Percentiles rank a stretch among this genome's conserved stretches.
phyloP scores from a whole-genome alignment of 1,139 yeast species.

The Ashbya aceris region DNA sequence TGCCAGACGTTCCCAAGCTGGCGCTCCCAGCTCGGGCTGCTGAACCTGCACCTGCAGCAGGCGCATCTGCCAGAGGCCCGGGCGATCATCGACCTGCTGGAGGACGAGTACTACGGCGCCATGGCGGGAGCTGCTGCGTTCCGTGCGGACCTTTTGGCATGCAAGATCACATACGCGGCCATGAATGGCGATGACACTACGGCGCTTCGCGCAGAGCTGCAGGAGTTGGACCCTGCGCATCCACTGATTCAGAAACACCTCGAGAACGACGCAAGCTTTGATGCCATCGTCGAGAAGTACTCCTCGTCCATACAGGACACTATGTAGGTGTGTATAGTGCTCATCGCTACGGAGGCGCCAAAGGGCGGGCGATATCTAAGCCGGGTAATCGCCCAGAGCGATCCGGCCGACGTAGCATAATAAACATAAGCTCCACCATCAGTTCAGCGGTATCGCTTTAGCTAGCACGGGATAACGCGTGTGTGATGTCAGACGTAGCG shows the following conservation, averaged over 20 bases:
- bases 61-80: conserved; percentile 36
- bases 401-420: too few species aligned
- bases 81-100: conserved; percentile 29
- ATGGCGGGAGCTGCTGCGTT: conserved; percentile 20
- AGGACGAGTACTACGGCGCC: conserved; percentile 25
- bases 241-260: conserved; percentile 37
- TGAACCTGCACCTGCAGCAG: conserved; percentile 34
- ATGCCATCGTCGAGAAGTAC: conserved; percentile 47
- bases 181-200: conserved; percentile 37
- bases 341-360: too few species aligned
- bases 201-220: conserved; percentile 37
- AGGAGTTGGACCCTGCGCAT: conserved; percentile 37
- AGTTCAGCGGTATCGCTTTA: too few species aligned
- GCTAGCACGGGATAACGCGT: neutral
- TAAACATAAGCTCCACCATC: too few species aligned
- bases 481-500: conserved; percentile 27
- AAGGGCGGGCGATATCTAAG: too few species aligned
- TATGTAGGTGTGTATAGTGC: too few species aligned
- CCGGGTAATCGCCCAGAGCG: too few species aligned
- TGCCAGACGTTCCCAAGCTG: conserved; percentile 30
- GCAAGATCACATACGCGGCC: conserved; percentile 43
- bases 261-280: conserved; percentile 41
- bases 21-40: conserved; percentile 32
- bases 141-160: conserved; percentile 42
- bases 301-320: neutral